Percentiles rank a stretch among this genome's conserved stretches.
Conservation (phyloP, 371 early-diverging fungal species). For the Rhizopus stolonifer region DNA sequence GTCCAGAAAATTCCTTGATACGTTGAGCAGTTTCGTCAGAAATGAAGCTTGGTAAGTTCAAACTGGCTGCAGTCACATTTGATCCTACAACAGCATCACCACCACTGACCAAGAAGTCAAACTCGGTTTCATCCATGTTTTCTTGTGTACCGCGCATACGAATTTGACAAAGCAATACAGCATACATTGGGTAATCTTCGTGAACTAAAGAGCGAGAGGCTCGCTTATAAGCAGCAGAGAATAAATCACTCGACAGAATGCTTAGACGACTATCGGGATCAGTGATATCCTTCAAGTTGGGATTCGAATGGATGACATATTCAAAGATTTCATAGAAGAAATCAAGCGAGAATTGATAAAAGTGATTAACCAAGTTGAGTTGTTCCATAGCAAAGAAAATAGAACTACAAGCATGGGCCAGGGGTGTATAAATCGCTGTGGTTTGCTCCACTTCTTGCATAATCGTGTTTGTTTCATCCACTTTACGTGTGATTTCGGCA, state of each 20-base stretch:
- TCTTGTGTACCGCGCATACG: conserved; percentile 65
- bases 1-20: conserved; percentile 49
- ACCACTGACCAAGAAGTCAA: conserved; percentile 67
- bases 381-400: conserved; percentile 97
- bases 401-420: conserved; percentile 90
- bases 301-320: conserved; percentile 80
- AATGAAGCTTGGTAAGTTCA: conserved; percentile 54
- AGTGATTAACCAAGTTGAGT: conserved; percentile 83
- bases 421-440: conserved; percentile 85
- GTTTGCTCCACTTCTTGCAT: conserved; percentile 95
- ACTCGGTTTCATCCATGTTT: conserved; percentile 71
- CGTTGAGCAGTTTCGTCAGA: conserved; percentile 63
- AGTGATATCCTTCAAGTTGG: conserved; percentile 65
- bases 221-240: conserved; percentile 79
- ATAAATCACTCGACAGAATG: conserved; percentile 82
- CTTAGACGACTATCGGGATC: conserved; percentile 76
- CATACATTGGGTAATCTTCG: conserved; percentile 89
- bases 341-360: conserved; percentile 97
- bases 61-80: conserved; percentile 34
- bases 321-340: conserved; percentile 96
- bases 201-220: conserved; percentile 86
- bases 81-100: conserved; percentile 52
- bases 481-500: conserved; percentile 89
- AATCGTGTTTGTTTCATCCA: conserved; percentile 91
- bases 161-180: conserved; percentile 86